Evolutionary conservation across 2,329 filamentous ascomycete species (phyloP).

Genomic region (Phoma sp.): DNA sequence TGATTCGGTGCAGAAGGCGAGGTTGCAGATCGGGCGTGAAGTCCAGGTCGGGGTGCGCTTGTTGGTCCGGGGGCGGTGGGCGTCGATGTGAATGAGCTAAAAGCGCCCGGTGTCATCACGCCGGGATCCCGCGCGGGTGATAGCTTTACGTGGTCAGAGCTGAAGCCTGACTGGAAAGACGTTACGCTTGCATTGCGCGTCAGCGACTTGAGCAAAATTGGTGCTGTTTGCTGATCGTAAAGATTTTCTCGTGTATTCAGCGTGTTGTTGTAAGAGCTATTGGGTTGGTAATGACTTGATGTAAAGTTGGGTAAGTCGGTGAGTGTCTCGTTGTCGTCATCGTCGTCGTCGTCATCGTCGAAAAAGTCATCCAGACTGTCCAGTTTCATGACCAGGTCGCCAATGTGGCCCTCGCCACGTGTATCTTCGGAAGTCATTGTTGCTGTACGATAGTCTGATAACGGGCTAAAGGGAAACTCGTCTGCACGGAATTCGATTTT

Average conservation of each 20-base stretch:
- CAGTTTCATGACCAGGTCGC: slow-evolving; percentile 74
- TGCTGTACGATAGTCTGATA: slow-evolving; percentile 74
- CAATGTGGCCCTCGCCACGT: slow-evolving; percentile 74
- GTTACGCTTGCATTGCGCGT: slow-evolving; percentile 72
- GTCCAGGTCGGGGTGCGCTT: slow-evolving; percentile 60
- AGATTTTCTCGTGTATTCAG: slow-evolving; percentile 71
- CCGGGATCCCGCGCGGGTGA: slow-evolving; percentile 62
- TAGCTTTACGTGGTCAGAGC: slow-evolving; percentile 66
- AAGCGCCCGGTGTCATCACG: slow-evolving; percentile 64
- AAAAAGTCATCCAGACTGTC: slow-evolving; percentile 64
- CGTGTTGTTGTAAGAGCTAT: slow-evolving; percentile 32
- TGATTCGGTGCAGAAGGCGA: slow-evolving; percentile 68
- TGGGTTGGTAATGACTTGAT: slow-evolving; percentile 39
- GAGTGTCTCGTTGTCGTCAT: slow-evolving; percentile 45
- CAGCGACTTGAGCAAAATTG: slow-evolving; percentile 84
- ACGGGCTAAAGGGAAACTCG: slow-evolving; percentile 79
- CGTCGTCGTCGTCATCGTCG: slow-evolving; percentile 55
- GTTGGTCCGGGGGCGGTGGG: slow-evolving; percentile 23
- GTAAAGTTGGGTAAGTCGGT: slow-evolving; percentile 44
- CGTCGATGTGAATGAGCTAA: slow-evolving; percentile 47
- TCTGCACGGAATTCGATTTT: slow-evolving; percentile 94
- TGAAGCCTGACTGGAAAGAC: slow-evolving; percentile 86
- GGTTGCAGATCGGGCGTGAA: slow-evolving; percentile 84
- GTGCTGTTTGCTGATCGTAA: slow-evolving; percentile 91
- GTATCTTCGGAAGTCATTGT: slow-evolving; percentile 92